Percentiles rank a stretch among this genome's conserved stretches.
phyloP scores from a whole-genome alignment of 179 eudicot genomes.

The Corrigiola litoralis region DNA sequence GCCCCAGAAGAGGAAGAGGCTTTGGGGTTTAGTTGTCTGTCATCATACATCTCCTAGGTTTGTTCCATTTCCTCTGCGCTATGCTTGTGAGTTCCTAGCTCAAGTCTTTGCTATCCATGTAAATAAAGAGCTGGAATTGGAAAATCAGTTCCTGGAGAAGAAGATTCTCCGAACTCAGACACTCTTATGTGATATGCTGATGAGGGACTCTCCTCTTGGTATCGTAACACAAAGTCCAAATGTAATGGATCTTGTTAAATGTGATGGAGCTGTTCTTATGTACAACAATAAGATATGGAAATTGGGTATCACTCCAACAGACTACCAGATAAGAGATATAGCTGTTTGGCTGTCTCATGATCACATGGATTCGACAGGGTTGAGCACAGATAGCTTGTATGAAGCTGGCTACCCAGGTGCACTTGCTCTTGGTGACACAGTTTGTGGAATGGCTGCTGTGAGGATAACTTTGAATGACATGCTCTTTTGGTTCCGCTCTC shows the following conservation, averaged over 20 bases:
- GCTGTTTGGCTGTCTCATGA: constrained; percentile 69
- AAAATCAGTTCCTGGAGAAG: constrained; percentile 78
- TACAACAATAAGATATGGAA: constrained; percentile 55
- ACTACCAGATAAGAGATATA: constrained; percentile 63
- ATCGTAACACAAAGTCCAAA: constrained; percentile 81
- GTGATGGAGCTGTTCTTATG: constrained; percentile 84
- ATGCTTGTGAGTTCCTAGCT: constrained; percentile 91
- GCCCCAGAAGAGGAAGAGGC: constrained; percentile 60
- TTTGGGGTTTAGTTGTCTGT: constrained; percentile 98
- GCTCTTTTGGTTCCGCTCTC: constrained; percentile 89
- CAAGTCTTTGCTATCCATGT: constrained; percentile 96
- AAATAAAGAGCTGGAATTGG: constrained; percentile 81
- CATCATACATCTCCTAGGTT: constrained; percentile 83
- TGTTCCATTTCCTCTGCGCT: constrained; percentile 90
- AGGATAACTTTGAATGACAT: constrained; percentile 58
- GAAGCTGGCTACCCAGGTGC: constrained; percentile 95
- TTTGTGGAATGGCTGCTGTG: constrained; percentile 97
- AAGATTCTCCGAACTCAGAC: constrained; percentile 92
- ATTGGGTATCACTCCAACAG: constrained; percentile 70
- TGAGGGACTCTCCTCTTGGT: constrained; percentile 90
- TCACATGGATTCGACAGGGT: constrained; percentile 86
- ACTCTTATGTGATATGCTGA: constrained; percentile 82
- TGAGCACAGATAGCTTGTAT: constrained; percentile 87
- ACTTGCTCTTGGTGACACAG: constrained; percentile 56
- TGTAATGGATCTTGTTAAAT: constrained; percentile 89